These are phyloP conservation scores for Colletotrichum kahawae DNA, from an alignment of 2,329 filamentous ascomycete species.

Conservation along the genomic window DNA sequence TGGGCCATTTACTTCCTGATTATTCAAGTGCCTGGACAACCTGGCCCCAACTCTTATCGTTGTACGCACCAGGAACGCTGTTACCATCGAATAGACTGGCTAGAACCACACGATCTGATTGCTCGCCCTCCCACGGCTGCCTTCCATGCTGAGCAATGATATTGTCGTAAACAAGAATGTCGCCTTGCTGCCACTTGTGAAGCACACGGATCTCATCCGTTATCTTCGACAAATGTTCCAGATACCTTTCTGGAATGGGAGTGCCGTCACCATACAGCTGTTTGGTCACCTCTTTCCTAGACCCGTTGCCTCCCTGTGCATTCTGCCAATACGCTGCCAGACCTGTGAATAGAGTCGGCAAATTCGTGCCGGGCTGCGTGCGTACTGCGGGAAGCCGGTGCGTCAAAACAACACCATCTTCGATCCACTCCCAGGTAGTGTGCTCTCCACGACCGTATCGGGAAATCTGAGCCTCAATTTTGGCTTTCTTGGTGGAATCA, in stretches of 20 bases:
- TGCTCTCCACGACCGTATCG: slow-evolving; percentile 49
- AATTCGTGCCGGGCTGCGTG: slow-evolving; percentile 47
- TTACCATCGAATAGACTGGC: slow-evolving; percentile 53
- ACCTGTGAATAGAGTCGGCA: slow-evolving; percentile 51
- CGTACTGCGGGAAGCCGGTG: slow-evolving; percentile 51
- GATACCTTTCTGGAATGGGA: slow-evolving; percentile 49
- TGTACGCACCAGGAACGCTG: slow-evolving; percentile 47
- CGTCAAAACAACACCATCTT: slow-evolving; percentile 46
- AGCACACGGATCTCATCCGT: slow-evolving; percentile 54
- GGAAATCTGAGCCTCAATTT: slow-evolving; percentile 54
- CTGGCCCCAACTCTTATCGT: slow-evolving; percentile 47
- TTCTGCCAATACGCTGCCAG: slow-evolving; percentile 50
- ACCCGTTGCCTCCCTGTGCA: neutral
- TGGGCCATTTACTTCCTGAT: neutral
- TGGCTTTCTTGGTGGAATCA: slow-evolving; percentile 40
- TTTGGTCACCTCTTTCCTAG: slow-evolving; percentile 36
- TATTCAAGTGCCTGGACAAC: slow-evolving; percentile 47
- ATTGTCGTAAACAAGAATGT: slow-evolving; percentile 55
- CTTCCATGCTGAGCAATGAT: slow-evolving; percentile 53
- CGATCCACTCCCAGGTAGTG: slow-evolving; percentile 53
- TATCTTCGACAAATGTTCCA: slow-evolving; percentile 44
- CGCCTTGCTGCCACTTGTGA: slow-evolving; percentile 50
- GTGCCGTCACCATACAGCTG: slow-evolving; percentile 51
- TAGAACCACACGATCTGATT: slow-evolving; percentile 48
- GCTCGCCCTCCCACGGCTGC: slow-evolving; percentile 51